Evolutionary conservation across 305 asterid species (phyloP).

Genomic region (Fraxinus sp.): DNA sequence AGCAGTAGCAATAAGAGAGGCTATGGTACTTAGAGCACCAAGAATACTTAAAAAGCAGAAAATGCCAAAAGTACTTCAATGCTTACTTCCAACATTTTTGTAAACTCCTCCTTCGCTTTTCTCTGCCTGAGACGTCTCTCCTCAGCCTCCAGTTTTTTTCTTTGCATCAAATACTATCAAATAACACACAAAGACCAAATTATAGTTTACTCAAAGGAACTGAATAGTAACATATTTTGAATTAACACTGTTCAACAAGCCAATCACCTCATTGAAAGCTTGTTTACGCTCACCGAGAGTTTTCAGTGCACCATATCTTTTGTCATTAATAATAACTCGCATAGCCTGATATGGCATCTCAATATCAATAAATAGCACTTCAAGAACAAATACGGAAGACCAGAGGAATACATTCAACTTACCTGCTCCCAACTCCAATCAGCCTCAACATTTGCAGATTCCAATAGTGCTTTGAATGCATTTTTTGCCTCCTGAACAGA

Average conservation of each 20-base stretch:
- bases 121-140: conserved; percentile 90
- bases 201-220: conserved; percentile 15
- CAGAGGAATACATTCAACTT: conserved; percentile 14
- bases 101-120: conserved; percentile 87
- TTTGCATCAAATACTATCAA: conserved; percentile 87
- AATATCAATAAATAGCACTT: conserved; percentile 26
- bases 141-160: conserved; percentile 93
- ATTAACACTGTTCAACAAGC: conserved; percentile 8
- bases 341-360: conserved; percentile 59
- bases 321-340: conserved; percentile 89
- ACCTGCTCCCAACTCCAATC: conserved; percentile 99
- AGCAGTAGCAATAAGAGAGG: conserved; percentile 14
- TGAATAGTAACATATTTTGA: conserved; percentile 16
- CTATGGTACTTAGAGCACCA: not conserved
- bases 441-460: conserved; percentile 83
- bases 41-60: not conserved
- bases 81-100: conserved; percentile 94
- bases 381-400: conserved; percentile 19
- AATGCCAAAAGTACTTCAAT: conserved; percentile 22
- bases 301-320: conserved; percentile 86
- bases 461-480: conserved; percentile 85
- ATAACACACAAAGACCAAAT: conserved; percentile 1
- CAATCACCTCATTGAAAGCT: conserved; percentile 90
- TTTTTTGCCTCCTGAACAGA: conserved; percentile 79
- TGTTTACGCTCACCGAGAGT: conserved; percentile 98